Base-by-base conservation (phyloP, 225 moss, liverwort and hornwort genomes). In the Rhytidiadelphus loreus region DNA sequence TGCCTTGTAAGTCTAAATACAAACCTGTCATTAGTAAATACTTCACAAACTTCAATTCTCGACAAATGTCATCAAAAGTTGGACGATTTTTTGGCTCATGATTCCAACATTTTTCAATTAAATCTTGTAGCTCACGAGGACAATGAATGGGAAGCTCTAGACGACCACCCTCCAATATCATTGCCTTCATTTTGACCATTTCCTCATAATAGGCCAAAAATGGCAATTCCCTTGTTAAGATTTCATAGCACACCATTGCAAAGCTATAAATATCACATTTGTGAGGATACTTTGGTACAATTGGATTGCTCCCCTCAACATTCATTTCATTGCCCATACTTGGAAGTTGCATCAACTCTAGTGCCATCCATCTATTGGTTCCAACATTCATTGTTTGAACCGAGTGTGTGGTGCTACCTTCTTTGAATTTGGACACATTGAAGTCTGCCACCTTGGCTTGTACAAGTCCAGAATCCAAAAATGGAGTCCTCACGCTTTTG, bases 131-230 rank as follows among this genome's bases (percentile, higher is more conserved):
- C 2, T 55, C 3, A 6, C 0, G 8, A 37, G 55, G 35, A 57
- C n/a, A 78, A 0, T 25, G 9, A 15, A 0, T 0, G 6, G 57
- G 39, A 15, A 79, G 24, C 16, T n/a, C 5, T 37, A 56, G 56
- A 14, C 56, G 56, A 26, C 4, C 6, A n/a, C n/a, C 79, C 8
- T 25, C 1, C 24, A 25, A 57, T 55, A 39, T 74, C 70, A 6
- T 20, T 50, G 48, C 74, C 19, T 52, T 70, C 41, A 41, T 25
- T 8, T 41, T 41, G n/a, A n/a, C n/a, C n/a, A n/a, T 25, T 41
- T n/a, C 8, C 0, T 23, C 13, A 1, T 6, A 24, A 22, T 37
- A 64, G 4, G 22, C 0, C 2, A 2, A 44, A 46, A 73, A 73
- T 28, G 73, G 16, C 46, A 29, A 46, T 17, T 73, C 17, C 30